Percentiles rank a stretch among this genome's conserved stretches.
Evolutionary conservation across 441 rosid species (phyloP).

Genomic region (Adansonia grandidieri): DNA sequence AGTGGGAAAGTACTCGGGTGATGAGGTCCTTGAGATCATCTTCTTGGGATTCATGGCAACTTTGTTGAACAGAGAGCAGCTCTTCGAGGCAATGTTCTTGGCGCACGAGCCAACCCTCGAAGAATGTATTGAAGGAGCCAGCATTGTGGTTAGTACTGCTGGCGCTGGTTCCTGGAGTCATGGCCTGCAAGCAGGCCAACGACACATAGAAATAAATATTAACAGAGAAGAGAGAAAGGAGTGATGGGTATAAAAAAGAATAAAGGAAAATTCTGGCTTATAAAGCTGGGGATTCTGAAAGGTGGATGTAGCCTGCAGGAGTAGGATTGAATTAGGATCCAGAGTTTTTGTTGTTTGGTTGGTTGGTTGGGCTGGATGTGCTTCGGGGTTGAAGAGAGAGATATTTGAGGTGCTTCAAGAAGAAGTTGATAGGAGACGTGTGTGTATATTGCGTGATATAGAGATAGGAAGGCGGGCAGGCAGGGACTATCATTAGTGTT

Average conservation of each 20-base stretch:
- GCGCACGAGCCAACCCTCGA: constrained; percentile 48
- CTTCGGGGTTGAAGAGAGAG: background rate
- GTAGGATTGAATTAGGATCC: background rate
- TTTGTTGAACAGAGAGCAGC: constrained; percentile 34
- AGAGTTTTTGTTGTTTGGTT: background rate
- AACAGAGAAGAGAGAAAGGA: background rate
- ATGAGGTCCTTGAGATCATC: constrained; percentile 42
- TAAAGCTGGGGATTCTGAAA: background rate
- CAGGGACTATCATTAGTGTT: constrained; percentile 3
- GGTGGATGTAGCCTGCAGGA: background rate
- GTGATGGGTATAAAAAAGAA: background rate
- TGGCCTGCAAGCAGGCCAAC: background rate
- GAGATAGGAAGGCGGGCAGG: background rate
- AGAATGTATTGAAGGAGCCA: constrained; percentile 36
- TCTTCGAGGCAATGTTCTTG: constrained; percentile 49
- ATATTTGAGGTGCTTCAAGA: background rate
- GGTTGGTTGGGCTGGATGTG: background rate
- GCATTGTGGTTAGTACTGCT: background rate
- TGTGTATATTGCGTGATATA: background rate
- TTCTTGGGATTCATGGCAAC: constrained; percentile 23
- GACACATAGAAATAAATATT: background rate
- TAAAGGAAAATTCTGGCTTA: background rate
- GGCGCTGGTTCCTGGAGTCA: background rate
- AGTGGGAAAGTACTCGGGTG: constrained; percentile 45
- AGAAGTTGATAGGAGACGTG: constrained; percentile 10